phyloP scores from a whole-genome alignment of 441 rosid species.

The Jatropha multifida region DNA sequence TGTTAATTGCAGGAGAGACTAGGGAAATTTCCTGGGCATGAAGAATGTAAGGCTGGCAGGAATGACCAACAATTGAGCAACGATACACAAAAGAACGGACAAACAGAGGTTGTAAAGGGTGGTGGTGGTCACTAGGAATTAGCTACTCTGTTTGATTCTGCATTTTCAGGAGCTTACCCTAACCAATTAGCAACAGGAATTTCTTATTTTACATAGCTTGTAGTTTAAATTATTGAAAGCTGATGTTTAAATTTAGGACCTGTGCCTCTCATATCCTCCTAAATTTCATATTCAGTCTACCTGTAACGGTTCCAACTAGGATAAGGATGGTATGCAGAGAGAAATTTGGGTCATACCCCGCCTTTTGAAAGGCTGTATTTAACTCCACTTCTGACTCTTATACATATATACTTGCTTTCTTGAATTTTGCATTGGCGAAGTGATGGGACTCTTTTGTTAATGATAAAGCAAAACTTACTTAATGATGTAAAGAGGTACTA shows the following conservation, averaged over 20 bases:
- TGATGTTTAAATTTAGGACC: constrained; percentile 50
- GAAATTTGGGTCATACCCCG: constrained; percentile 33
- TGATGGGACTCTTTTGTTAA: no score
- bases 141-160: constrained; percentile 25
- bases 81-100: constrained; percentile 45
- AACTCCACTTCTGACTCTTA: no score
- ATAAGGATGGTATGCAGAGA: constrained; percentile 37
- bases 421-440: no score
- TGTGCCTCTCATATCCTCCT: constrained; percentile 32
- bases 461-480: no score
- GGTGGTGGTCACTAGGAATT: constrained; percentile 39
- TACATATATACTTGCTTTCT: no score
- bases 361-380: constrained; percentile 12
- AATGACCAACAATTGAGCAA: constrained; percentile 45
- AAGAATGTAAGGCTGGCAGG: constrained; percentile 52
- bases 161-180: constrained; percentile 40
- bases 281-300: constrained; percentile 23
- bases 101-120: constrained; percentile 42
- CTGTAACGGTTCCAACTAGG: constrained; percentile 27
- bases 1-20: constrained; percentile 63
- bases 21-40: constrained; percentile 47
- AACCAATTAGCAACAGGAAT: constrained; percentile 54
- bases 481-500: no score
- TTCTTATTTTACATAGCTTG: constrained; percentile 44
- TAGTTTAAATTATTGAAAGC: constrained; percentile 40